These are phyloP conservation scores for Podaxis sp. DNA, from an alignment of 768 basidiomycete species.

Conservation along the genomic window DNA sequence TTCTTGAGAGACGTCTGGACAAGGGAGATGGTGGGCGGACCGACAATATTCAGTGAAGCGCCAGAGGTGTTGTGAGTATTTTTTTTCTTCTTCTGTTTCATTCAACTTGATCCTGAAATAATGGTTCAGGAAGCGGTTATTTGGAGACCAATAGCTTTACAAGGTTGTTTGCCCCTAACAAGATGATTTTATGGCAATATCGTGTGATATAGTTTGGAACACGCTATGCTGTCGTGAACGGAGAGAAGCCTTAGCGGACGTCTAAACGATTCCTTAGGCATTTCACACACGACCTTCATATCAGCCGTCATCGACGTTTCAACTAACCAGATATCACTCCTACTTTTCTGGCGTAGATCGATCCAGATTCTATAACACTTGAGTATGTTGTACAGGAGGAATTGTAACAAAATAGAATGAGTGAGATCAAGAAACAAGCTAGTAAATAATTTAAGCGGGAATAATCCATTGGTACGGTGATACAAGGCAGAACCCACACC, in stretches of 20 bases:
- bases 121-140: constrained; percentile 55
- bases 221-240: not conserved
- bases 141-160: constrained; percentile 51
- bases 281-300: too few relatives aligned
- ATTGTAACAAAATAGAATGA: not conserved
- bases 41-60: constrained; percentile 69
- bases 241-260: not conserved
- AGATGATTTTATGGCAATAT: too few relatives aligned
- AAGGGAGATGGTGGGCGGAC: constrained; percentile 82
- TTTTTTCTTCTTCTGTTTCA: constrained; percentile 8
- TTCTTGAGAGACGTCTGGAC: constrained; percentile 85
- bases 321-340: too few relatives aligned
- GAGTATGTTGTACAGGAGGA: not conserved
- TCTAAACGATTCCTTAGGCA: too few relatives aligned
- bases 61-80: constrained; percentile 65
- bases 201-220: not conserved
- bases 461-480: not conserved
- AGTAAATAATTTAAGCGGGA: not conserved
- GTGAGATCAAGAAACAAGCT: not conserved
- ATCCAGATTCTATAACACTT: not conserved
- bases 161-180: not conserved
- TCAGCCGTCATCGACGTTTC: too few relatives aligned
- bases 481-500: constrained; percentile 2
- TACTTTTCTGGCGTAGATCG: not conserved
- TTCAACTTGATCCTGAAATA: not conserved